Evolutionary conservation across 495 filamentous ascomycete genomes (phyloP), one percentile per base, ranked within the genome.

Genomic region (Hyphodiscus hymeniophilus): DNA sequence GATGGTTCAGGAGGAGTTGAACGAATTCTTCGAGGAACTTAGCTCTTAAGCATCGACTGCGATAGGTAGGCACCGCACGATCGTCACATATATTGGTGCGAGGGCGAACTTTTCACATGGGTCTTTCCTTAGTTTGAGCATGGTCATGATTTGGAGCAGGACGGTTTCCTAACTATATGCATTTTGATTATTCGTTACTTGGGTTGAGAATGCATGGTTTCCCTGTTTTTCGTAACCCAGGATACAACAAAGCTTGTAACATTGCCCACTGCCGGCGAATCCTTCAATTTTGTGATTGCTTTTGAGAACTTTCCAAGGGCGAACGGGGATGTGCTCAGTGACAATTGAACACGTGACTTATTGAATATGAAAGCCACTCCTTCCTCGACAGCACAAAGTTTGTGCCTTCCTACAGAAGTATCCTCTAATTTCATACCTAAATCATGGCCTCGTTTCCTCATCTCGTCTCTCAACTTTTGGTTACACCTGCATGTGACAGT

Each of bases 1-100:
- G 42, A 51, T 75, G 22, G 65, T 83, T 55, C 62, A 84, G 57
- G 70, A 85, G 61, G 76, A 89, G 67, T 66, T 90, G 58, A 60
- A 81, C 68, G 69, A 79, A 62, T 71, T 89, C 66, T 63, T 91
- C 63, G 65, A 89, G 65, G 58, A 54, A 33, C 28, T 56, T 15
- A 48, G 50, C 46, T 56, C 47, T 30, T 60, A 54, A 43, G 34
- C 16, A 18, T 45, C 42, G 12, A 31, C 32, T n/a, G 39, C 32
- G 16, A 50, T 54, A 49, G n/a, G n/a, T 49, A 12, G 46, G 33
- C 16, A 32, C 45, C 41, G 47, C 54, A 50, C 13, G 23, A 47
- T 16, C 17, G 36, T 56, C n/a, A 22, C 36, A 41, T 30, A 48
- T 45, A 21, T 34, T 39, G 41, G 15, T 32, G 40, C 31, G 11